These are phyloP conservation scores for Rhynchosporium secalis DNA, from an alignment of 2,329 filamentous ascomycete species.

Conservation along the genomic window DNA sequence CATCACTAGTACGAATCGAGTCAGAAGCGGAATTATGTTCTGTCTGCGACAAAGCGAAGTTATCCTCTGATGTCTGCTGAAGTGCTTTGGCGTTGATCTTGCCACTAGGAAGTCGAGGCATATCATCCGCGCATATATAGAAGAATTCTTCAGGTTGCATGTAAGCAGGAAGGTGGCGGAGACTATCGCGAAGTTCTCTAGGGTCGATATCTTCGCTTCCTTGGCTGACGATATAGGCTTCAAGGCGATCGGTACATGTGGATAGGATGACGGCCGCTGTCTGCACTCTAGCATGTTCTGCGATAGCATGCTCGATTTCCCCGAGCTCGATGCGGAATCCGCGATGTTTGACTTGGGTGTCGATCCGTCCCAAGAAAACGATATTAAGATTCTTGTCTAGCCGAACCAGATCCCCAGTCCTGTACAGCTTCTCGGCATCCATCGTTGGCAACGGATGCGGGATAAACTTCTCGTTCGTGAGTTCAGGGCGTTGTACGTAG, in stretches of 20 bases:
- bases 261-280: constrained; percentile 14
- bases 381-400: constrained; percentile 54
- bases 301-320: constrained; percentile 67
- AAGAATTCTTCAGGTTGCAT: constrained; percentile 17
- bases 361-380: constrained; percentile 72
- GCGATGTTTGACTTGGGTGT: constrained; percentile 88
- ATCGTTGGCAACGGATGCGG: constrained; percentile 56
- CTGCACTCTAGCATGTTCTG: constrained; percentile 13
- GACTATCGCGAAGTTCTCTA: constrained; percentile 13
- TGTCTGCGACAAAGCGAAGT: constrained; percentile 5
- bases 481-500: constrained; percentile 57
- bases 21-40: background rate
- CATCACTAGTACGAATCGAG: background rate
- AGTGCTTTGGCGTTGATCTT: constrained; percentile 15
- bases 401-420: constrained; percentile 49
- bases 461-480: constrained; percentile 59
- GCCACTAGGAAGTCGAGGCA: constrained; percentile 16
- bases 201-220: constrained; percentile 1
- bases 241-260: constrained; percentile 4
- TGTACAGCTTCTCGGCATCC: background rate
- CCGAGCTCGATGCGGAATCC: constrained; percentile 90
- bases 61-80: constrained; percentile 3
- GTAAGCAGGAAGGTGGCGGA: constrained; percentile 11
- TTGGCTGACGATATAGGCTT: constrained; percentile 14
- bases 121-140: constrained; percentile 7